phyloP scores from a whole-genome alignment of 768 basidiomycete species.

The Holtermanniella nyarrowii region DNA sequence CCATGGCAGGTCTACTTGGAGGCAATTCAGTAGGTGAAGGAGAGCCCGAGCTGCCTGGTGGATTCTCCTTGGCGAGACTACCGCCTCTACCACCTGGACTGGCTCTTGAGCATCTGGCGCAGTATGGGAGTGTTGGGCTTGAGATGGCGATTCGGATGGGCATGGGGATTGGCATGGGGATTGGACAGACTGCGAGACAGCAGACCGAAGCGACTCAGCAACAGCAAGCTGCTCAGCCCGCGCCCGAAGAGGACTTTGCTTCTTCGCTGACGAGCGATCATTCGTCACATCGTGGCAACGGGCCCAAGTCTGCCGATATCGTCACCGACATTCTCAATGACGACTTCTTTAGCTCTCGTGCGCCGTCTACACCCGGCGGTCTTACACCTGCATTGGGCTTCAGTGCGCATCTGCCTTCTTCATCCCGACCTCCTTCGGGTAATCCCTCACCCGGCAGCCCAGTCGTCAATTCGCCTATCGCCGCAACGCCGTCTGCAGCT shows the following conservation, averaged over 20 bases:
- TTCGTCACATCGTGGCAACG: neutral
- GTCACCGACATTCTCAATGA: slow-evolving; percentile 34
- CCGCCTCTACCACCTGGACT: slow-evolving; percentile 37
- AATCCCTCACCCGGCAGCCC: slow-evolving; percentile 19
- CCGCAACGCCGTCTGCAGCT: slow-evolving; percentile 7
- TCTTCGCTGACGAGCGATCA: neutral
- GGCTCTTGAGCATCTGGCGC: slow-evolving; percentile 29
- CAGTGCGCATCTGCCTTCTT: neutral
- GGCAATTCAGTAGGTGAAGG: neutral
- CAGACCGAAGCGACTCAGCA: neutral
- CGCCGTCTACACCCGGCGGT: slow-evolving; percentile 4
- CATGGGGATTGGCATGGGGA: slow-evolving; percentile 37
- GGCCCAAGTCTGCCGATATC: slow-evolving; percentile 10
- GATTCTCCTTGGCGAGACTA: slow-evolving; percentile 13
- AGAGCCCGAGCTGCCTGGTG: slow-evolving; percentile 4
- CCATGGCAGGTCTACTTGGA: neutral
- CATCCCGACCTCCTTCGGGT: slow-evolving; percentile 13
- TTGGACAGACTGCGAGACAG: slow-evolving; percentile 15
- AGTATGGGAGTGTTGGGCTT: slow-evolving; percentile 33
- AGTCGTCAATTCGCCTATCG: slow-evolving; percentile 14
- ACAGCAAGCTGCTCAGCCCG: neutral
- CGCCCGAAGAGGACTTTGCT: neutral
- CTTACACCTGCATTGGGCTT: neutral
- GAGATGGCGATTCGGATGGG: slow-evolving; percentile 40
- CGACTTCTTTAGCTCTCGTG: slow-evolving; percentile 26